phyloP scores from a whole-genome alignment of 2,329 filamentous ascomycete genomes.

The Colletotrichum trifolii region DNA sequence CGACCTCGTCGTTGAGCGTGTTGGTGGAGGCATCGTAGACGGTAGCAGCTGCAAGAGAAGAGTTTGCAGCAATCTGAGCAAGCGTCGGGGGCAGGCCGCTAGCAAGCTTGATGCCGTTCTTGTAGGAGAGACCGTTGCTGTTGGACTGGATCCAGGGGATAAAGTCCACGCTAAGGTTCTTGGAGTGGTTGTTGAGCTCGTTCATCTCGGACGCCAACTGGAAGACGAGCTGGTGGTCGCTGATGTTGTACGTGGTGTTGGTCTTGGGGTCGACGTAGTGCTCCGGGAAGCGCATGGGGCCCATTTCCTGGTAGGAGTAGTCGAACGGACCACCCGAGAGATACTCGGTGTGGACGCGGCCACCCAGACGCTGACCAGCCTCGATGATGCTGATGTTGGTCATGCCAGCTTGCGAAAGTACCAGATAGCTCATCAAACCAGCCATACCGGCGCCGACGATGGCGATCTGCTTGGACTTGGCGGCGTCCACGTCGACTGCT shows the following conservation, averaged over 20 bases:
- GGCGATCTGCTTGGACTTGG: constrained; percentile 68
- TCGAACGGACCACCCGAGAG: constrained; percentile 68
- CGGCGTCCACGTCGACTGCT: constrained; percentile 60
- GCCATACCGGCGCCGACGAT: constrained; percentile 75
- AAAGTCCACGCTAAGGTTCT: constrained; percentile 65
- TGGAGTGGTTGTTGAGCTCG: constrained; percentile 63
- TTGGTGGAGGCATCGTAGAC: constrained; percentile 47
- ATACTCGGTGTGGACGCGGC: constrained; percentile 72
- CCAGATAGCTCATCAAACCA: constrained; percentile 69
- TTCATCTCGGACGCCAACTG: constrained; percentile 71
- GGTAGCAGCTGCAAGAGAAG: constrained; percentile 48
- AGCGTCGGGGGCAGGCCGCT: constrained; percentile 65
- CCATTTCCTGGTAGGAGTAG: constrained; percentile 76
- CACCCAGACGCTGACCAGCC: constrained; percentile 69
- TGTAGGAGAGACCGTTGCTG: constrained; percentile 64
- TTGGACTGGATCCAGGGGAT: constrained; percentile 71
- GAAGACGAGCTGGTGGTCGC: constrained; percentile 73
- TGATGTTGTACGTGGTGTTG: constrained; percentile 68
- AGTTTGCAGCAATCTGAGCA: constrained; percentile 58
- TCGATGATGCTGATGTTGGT: constrained; percentile 72
- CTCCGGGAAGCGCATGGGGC: constrained; percentile 73
- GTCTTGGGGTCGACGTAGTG: constrained; percentile 59
- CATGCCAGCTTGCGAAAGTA: constrained; percentile 64
- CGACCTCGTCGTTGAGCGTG: constrained; percentile 50
- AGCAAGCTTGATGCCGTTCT: constrained; percentile 58